Conservation (phyloP, 2,329 filamentous ascomycete species). For the Pseudogymnoascus sp. region DNA sequence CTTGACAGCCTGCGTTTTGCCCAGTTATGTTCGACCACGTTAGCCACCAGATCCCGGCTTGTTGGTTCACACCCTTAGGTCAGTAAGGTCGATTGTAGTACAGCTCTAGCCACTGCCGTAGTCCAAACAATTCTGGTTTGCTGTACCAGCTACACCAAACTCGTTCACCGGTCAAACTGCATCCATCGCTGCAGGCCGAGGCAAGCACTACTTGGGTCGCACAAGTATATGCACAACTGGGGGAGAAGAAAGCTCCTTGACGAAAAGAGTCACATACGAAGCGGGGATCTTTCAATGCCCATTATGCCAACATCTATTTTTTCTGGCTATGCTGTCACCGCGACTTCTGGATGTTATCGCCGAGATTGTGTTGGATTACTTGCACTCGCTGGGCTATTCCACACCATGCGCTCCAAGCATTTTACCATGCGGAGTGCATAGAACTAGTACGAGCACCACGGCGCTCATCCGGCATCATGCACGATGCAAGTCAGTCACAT, state of each 20-base stretch:
- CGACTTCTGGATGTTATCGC: neutral
- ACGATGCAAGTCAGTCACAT: too few species aligned
- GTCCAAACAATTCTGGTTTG: neutral
- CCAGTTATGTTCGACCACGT: too few species aligned
- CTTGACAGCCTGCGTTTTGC: too few species aligned
- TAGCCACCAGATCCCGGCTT: too few species aligned
- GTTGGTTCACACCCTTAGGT: neutral
- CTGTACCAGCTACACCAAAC: neutral
- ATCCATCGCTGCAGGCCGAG: neutral
- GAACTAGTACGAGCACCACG: too few species aligned
- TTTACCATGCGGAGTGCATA: too few species aligned
- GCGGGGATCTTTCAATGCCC: neutral
- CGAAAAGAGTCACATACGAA: neutral
- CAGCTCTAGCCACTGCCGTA: neutral
- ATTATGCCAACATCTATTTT: neutral
- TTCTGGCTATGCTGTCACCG: neutral
- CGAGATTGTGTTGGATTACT: neutral
- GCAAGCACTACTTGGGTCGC: neutral
- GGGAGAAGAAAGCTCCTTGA: neutral
- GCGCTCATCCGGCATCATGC: too few species aligned
- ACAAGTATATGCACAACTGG: neutral
- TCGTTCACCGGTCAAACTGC: neutral
- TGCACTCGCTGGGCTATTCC: neutral
- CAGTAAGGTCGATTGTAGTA: neutral
- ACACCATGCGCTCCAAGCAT: neutral